phyloP scores from a whole-genome alignment of 192 early-diverging fungal genomes.

The Cladochytrium replicatum region DNA sequence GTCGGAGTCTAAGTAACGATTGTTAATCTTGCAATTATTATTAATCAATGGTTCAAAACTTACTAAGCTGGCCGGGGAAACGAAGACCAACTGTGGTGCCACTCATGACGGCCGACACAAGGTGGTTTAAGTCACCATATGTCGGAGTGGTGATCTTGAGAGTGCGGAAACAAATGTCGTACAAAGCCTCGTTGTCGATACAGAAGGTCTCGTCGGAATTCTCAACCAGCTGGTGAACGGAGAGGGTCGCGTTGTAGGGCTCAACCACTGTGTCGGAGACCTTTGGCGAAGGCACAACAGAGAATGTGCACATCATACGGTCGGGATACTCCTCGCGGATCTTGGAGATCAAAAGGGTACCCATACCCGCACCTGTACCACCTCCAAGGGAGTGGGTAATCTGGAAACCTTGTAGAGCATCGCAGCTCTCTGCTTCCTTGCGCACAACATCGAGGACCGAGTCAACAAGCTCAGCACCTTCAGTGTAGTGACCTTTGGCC shows the following conservation, averaged over 20 bases:
- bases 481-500: constrained; percentile 99
- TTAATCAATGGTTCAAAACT: background rate
- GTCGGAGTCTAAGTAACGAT: constrained; percentile 89
- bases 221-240: constrained; percentile 96
- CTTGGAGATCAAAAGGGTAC: constrained; percentile 90
- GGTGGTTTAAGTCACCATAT: constrained; percentile 92
- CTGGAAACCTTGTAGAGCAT: constrained; percentile 98
- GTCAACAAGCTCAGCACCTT: constrained; percentile 97
- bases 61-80: constrained; percentile 97
- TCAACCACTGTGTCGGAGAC: constrained; percentile 98
- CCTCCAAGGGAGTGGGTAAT: constrained; percentile 96
- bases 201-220: constrained; percentile 99
- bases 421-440: constrained; percentile 91
- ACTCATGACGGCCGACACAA: constrained; percentile 94
- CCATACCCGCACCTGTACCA: constrained; percentile 95
- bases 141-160: constrained; percentile 87
- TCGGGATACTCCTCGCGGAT: constrained; percentile 99
- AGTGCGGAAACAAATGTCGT: constrained; percentile 98
- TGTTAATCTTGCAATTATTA: constrained; percentile 19
- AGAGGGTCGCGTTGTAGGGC: constrained; percentile 97
- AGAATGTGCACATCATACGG: constrained; percentile 97
- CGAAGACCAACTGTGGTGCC: constrained; percentile 95
- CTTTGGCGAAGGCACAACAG: constrained; percentile 95
- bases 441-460: constrained; percentile 89
- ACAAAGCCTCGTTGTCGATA: constrained; percentile 98